Evolutionary conservation across 768 basidiomycete species (phyloP), one percentile per base, ranked within the genome.

Genomic region (Pleurotus ostreatus): DNA sequence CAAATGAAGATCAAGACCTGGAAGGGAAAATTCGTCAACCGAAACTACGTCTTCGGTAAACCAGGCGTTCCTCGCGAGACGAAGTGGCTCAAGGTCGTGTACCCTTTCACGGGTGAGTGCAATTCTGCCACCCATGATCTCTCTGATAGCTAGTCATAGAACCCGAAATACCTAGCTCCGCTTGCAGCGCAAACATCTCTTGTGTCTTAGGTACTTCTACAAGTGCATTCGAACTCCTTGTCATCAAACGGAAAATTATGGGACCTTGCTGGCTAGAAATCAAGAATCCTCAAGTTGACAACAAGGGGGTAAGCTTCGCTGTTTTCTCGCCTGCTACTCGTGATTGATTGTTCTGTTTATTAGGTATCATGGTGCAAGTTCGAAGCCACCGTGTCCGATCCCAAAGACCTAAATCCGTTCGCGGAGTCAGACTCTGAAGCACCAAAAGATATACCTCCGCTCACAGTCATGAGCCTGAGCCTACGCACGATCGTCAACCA

Each of bases 351-450:
- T 34, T 34, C 30, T 30, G 44, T n/a, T 53, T 22, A 11, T 23
- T 59, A 98, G 96, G 81, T 92, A 30, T 96, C 97, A 1, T 99
- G 97, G 97, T 98, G 95, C 65, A 95, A 95, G 71, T 74, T 98
- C 11, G 96, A 99, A 72, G 88, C 83, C 15, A 85, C 83, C 0
- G 89, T 94, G 5, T 69, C 81, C 5, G 81, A 94, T 62, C 94
- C 95, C 1, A 96, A 97, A 63, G 86, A 92, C 61, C 82, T 99
- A 69, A 89, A 85, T 57, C 91, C 93, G 0, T 84, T 95, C 67
- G 64, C 82, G 0, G 91, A 95, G 49, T 78, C 80, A 3, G 91
- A 95, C 63, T 62, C 74, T 0, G 68, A 73, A 20, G 87, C 86
- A 1, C 87, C 89, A 0, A 87, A 82, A 66, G 94, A 94, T 9